A percentile compares a stretch with the other conserved stretches of the same genome.
Evolutionary conservation across 2,329 filamentous ascomycete genomes (phyloP).

Genomic region (Fusarium globosum): DNA sequence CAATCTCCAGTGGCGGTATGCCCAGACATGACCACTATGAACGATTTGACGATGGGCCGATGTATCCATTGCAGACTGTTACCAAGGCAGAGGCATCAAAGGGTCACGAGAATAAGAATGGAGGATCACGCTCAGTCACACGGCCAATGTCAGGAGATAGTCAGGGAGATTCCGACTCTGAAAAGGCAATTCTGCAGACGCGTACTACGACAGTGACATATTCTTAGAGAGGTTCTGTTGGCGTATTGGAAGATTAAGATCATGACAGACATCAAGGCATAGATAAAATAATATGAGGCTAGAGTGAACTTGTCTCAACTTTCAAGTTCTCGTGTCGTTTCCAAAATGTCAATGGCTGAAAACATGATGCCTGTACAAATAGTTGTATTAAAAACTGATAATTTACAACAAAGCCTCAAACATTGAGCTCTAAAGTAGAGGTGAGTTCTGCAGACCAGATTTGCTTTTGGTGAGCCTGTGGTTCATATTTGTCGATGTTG

Average conservation of each 20-base stretch:
- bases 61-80: slow-evolving; percentile 20
- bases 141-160: slow-evolving; percentile 3
- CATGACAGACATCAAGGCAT: not conserved
- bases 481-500: not conserved
- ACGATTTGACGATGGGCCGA: slow-evolving; percentile 3
- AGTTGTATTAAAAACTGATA: not conserved
- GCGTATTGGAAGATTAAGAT: not conserved
- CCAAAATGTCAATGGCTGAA: too few relatives aligned
- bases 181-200: slow-evolving; percentile 23
- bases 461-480: rapidly evolving
- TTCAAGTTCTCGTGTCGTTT: not conserved
- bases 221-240: not conserved
- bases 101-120: not conserved
- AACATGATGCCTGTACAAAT: not conserved
- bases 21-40: slow-evolving; percentile 12
- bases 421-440: not conserved
- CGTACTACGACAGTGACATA: slow-evolving; percentile 10
- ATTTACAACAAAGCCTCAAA: not conserved
- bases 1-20: not conserved
- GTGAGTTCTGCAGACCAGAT: too few relatives aligned
- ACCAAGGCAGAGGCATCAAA: slow-evolving; percentile 3
- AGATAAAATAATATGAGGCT: not conserved
- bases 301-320: not conserved
- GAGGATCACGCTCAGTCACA: not conserved
- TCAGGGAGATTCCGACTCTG: slow-evolving; percentile 13